Evolutionary conservation across 192 early-diverging fungal species (phyloP).

Genomic region (Anaeromyces robustus): DNA sequence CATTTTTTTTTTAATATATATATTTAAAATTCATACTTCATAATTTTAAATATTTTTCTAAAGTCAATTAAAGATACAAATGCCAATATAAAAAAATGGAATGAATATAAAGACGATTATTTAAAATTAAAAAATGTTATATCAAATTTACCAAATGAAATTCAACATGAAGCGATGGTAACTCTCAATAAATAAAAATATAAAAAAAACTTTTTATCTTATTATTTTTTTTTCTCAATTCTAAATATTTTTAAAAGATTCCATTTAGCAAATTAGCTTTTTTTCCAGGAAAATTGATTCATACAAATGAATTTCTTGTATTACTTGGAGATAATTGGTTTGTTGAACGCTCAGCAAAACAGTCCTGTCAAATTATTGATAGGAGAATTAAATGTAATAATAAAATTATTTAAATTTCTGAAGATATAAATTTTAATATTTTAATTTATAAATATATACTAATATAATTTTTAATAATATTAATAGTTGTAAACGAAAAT

Average conservation of each 20-base stretch:
- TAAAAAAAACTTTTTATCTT: neutral
- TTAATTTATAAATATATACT: too few relatives aligned
- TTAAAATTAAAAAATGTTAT: conserved; percentile 24
- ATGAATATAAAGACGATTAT: conserved; percentile 39
- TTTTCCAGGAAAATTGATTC: conserved; percentile 66
- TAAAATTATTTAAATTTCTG: too few relatives aligned
- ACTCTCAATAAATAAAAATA: neutral
- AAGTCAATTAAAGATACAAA: conserved; percentile 16
- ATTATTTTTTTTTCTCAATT: too few relatives aligned
- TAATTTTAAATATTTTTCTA: neutral
- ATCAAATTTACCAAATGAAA: conserved; percentile 23
- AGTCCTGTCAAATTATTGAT: conserved; percentile 58
- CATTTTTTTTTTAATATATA: too few relatives aligned
- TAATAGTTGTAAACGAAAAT: conserved; percentile 25
- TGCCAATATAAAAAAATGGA: conserved; percentile 26
- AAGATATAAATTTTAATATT: too few relatives aligned
- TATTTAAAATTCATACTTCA: too few relatives aligned
- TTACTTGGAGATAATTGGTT: conserved; percentile 90
- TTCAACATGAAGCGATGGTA: conserved; percentile 35
- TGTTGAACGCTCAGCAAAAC: conserved; percentile 54
- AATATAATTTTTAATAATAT: too few relatives aligned
- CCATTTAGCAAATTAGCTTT: conserved; percentile 78
- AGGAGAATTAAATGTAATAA: conserved; percentile 52
- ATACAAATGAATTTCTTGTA: conserved; percentile 85
- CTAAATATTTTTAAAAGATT: conserved; percentile 32